phyloP scores from a whole-genome alignment of 2,329 filamentous ascomycete species.

The Zarea fungicola region DNA sequence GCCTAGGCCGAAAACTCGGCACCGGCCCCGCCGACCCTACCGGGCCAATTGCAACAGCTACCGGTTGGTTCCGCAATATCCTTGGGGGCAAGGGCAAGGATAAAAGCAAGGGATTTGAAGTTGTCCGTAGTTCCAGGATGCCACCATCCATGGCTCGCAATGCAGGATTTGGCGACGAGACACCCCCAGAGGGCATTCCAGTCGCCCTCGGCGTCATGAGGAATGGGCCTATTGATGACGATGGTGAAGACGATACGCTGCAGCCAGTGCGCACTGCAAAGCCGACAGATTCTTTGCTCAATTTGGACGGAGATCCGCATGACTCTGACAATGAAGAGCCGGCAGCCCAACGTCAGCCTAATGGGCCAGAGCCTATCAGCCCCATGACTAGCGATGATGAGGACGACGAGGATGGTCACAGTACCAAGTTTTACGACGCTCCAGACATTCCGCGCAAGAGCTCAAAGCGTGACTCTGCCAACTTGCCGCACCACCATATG shows the following conservation, averaged over 20 bases:
- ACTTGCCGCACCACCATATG: slow-evolving; percentile 27
- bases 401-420: slow-evolving; percentile 35
- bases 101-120: slow-evolving; percentile 93
- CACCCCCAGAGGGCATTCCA: slow-evolving; percentile 61
- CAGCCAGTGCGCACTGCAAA: slow-evolving; percentile 15
- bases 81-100: slow-evolving; percentile 86
- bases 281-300: slow-evolving; percentile 33
- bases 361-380: slow-evolving; percentile 27
- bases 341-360: background rate
- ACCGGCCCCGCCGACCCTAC: slow-evolving; percentile 95
- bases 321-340: slow-evolving; percentile 37
- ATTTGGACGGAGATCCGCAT: slow-evolving; percentile 41
- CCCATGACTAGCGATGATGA: slow-evolving; percentile 29
- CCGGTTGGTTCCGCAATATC: slow-evolving; percentile 78
- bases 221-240: slow-evolving; percentile 59
- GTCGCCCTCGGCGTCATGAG: slow-evolving; percentile 57
- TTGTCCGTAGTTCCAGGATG: slow-evolving; percentile 84
- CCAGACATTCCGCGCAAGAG: slow-evolving; percentile 67
- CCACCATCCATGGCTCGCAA: slow-evolving; percentile 61
- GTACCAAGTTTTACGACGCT: slow-evolving; percentile 24
- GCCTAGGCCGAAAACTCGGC: slow-evolving; percentile 76
- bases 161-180: slow-evolving; percentile 55
- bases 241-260: slow-evolving; percentile 45
- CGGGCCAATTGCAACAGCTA: slow-evolving; percentile 80
- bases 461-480: slow-evolving; percentile 54